Evolutionary conservation across 257 asterid species (phyloP).

Genomic region (Solanum clarkiae): DNA sequence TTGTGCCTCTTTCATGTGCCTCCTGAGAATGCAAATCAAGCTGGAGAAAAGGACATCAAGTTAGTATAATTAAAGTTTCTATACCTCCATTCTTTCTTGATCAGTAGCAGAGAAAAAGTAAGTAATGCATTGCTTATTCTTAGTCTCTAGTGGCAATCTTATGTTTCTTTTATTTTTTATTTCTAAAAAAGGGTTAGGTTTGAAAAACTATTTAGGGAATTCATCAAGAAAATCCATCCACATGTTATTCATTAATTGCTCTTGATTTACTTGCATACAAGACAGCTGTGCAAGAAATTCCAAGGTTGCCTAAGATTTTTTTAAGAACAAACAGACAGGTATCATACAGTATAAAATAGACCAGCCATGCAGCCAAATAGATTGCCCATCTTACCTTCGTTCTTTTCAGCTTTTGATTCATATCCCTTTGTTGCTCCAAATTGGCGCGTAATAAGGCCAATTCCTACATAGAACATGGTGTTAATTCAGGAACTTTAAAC

Average conservation of each 20-base stretch:
- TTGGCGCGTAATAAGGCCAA: not conserved
- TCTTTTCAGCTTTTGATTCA: slow-evolving; percentile 3
- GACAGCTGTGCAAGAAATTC: not conserved
- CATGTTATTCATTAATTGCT: not conserved
- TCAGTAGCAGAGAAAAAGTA: not conserved
- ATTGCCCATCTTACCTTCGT: not conserved
- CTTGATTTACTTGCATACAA: not conserved
- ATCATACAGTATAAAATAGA: not conserved
- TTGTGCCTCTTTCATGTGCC: not conserved
- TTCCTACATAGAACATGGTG: not conserved
- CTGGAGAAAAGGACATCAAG: slow-evolving; percentile 1
- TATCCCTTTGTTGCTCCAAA: slow-evolving; percentile 4
- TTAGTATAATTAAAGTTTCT: not conserved
- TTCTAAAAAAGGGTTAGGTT: not conserved
- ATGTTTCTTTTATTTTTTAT: not conserved
- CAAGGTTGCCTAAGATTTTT: not conserved
- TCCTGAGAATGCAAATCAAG: slow-evolving; percentile 3
- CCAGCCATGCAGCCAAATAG: not conserved
- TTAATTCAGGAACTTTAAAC: not conserved
- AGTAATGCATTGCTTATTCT: not conserved
- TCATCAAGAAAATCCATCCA: not conserved
- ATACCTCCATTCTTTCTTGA: not conserved
- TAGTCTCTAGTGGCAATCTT: not conserved
- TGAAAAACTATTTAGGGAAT: not conserved
- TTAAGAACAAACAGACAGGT: not conserved